A percentile compares a stretch with the other conserved stretches of the same genome.
Conservation (phyloP, 176 grass and related monocot genomes). For the Zea luxurians region DNA sequence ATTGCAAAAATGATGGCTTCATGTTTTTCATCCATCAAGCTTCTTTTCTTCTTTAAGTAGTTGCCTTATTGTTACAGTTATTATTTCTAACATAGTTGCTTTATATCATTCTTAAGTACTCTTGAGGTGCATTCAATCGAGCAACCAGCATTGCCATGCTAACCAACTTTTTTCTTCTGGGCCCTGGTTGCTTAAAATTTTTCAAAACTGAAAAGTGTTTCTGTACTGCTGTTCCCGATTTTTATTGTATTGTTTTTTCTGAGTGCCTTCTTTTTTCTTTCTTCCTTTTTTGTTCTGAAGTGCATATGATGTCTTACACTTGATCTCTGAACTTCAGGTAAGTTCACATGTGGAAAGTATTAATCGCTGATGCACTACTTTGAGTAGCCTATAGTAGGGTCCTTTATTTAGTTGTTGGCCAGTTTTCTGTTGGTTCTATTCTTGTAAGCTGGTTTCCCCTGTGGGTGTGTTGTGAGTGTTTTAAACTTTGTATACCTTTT, state of each 20-base stretch:
- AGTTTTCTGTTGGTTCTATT: slow-evolving; percentile 1
- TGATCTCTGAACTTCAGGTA: slow-evolving; percentile 65
- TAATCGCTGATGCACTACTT: slow-evolving; percentile 55
- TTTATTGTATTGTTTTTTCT: neutral
- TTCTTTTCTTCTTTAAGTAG: neutral
- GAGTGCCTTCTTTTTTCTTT: neutral
- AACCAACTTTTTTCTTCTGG: neutral
- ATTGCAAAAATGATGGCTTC: neutral
- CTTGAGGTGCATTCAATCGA: neutral
- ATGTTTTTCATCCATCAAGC: neutral
- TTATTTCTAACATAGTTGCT: neutral
- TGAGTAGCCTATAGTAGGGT: neutral
- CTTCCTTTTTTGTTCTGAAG: neutral
- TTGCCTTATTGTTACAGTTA: neutral
- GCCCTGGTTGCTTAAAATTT: neutral
- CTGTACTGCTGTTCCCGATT: neutral
- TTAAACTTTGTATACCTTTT: neutral
- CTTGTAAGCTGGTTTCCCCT: neutral
- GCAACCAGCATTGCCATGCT: neutral
- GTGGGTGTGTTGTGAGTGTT: neutral
- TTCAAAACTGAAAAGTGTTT: slow-evolving; percentile 2
- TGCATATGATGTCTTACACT: slow-evolving; percentile 66
- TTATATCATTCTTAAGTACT: slow-evolving; percentile 18
- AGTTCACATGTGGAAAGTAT: slow-evolving; percentile 62
- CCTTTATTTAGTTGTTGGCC: neutral